Percentiles rank a stretch among this genome's conserved stretches.
These are phyloP conservation scores for Cephaloascus albidus DNA, from an alignment of 805 yeast genomes.

Conservation along the genomic window DNA sequence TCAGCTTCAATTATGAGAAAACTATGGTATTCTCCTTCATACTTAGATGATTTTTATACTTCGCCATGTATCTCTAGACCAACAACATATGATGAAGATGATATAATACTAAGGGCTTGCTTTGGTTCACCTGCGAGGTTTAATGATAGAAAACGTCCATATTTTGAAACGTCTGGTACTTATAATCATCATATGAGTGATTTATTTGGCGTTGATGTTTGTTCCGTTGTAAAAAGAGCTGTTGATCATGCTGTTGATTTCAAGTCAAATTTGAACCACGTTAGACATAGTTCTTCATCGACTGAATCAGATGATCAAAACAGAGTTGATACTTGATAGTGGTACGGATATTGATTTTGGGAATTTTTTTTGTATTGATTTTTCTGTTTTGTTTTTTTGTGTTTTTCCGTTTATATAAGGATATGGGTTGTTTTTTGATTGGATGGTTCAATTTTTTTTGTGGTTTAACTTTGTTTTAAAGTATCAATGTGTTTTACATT, in stretches of 20 bases:
- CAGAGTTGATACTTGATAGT: neutral
- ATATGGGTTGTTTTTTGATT: neutral
- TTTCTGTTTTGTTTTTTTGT: neutral
- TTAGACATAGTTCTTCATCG: neutral
- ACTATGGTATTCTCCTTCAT: constrained; percentile 59
- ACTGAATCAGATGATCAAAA: neutral
- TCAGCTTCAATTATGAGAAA: constrained; percentile 37
- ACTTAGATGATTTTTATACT: constrained; percentile 57
- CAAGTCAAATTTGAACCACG: neutral
- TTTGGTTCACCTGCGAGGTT: constrained; percentile 26
- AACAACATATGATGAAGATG: constrained; percentile 12
- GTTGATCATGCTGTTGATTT: constrained; percentile 14
- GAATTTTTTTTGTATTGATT: neutral
- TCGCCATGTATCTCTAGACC: constrained; percentile 23
- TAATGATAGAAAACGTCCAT: constrained; percentile 11
- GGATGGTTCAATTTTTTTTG: neutral
- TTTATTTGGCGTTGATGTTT: constrained; percentile 50
- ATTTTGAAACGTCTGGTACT: constrained; percentile 9
- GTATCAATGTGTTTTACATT: neutral
- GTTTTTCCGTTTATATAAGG: too few species aligned
- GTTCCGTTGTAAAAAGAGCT: constrained; percentile 38
- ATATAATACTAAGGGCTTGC: constrained; percentile 16
- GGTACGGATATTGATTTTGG: neutral
- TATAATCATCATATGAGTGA: constrained; percentile 14
- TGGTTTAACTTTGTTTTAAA: neutral